Percentiles rank a stretch among this genome's conserved stretches.
Conservation (phyloP, 768 basidiomycete species). For the Tephrocybe sp. region DNA sequence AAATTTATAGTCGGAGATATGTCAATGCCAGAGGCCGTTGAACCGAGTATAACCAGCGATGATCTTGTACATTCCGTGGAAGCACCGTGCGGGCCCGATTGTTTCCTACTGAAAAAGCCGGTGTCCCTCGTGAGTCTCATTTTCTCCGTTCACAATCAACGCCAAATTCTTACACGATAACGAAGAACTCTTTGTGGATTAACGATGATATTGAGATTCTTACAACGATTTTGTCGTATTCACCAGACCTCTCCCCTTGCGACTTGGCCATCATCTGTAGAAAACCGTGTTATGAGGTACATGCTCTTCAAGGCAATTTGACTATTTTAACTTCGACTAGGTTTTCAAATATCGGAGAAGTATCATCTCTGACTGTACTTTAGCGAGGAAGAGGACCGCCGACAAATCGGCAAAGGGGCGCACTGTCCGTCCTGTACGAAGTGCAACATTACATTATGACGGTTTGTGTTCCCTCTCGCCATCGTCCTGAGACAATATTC, state of each 20-base stretch:
- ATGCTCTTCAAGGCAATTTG: background rate
- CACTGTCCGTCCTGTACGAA: background rate
- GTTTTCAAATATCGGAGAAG: slow-evolving; percentile 25
- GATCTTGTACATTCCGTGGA: slow-evolving; percentile 15
- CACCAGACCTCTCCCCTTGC: slow-evolving; percentile 48
- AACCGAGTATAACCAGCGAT: slow-evolving; percentile 21
- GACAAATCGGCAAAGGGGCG: slow-evolving; percentile 8
- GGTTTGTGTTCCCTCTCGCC: slow-evolving; percentile 6
- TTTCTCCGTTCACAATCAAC: background rate
- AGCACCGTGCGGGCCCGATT: slow-evolving; percentile 29
- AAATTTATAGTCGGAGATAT: slow-evolving; percentile 23
- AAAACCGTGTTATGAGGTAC: slow-evolving; percentile 61
- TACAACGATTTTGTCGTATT: slow-evolving; percentile 34
- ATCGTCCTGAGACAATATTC: background rate
- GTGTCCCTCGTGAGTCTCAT: slow-evolving; percentile 14
- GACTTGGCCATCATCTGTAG: slow-evolving; percentile 51
- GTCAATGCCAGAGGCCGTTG: slow-evolving; percentile 23
- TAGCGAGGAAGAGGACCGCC: slow-evolving; percentile 3
- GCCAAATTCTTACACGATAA: background rate
- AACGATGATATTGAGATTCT: slow-evolving; percentile 36
- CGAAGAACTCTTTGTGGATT: slow-evolving; percentile 34
- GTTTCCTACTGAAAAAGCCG: slow-evolving; percentile 24
- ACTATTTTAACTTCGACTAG: slow-evolving; percentile 8
- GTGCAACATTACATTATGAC: slow-evolving; percentile 5
- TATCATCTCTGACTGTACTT: slow-evolving; percentile 15